Evolutionary conservation across 2,329 filamentous ascomycete genomes (phyloP), one percentile per base, ranked within the genome.

Genomic region (Eurotiales sp.): DNA sequence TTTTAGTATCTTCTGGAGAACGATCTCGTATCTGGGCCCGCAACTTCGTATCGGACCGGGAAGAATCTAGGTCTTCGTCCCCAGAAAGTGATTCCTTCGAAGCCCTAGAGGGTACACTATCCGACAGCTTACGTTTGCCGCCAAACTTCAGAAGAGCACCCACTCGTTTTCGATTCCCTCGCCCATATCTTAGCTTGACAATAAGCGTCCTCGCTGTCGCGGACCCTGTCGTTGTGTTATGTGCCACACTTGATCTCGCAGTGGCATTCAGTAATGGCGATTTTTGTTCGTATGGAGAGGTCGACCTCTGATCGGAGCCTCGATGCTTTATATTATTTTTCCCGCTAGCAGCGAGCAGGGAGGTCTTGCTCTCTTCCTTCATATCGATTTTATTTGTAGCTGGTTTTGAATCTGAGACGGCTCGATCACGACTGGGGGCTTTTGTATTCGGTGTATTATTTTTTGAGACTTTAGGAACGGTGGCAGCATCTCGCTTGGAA

Each of bases 181-280:
- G 78, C 14, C 76, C 75, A 58, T 79, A 81, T 53, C 72, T 78
- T 36, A 81, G 61, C 55, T 70, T 77, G 22, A 79, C 72, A 40
- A 79, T 64, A 30, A 77, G 65, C 50, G 61, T 66, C 27, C 46
- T 41, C 22, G 46, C 6, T 36, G 30, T n/a, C 6, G 40, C 12
- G 23, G 49, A 29, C n/a, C 12, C 29, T 14, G 40, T 46, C 15
- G 36, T 22, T 41, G 36, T 39, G 15, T 21, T 39, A 6, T 17
- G 8, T 1, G 32, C 12, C 5, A n/a, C 46, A 19, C 11, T 50
- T 32, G 53, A 50, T 55, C 61, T 67, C 15, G 50, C 25, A 11
- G 50, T 46, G 39, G 49, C 29, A 30, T 22, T 48, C 32, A 39
- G 19, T 11, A 39, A 17, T 25, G 46, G 23, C 37, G 34, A 41